phyloP scores from a whole-genome alignment of 495 filamentous ascomycete species.

The Penicillium psychrofluorescens region DNA sequence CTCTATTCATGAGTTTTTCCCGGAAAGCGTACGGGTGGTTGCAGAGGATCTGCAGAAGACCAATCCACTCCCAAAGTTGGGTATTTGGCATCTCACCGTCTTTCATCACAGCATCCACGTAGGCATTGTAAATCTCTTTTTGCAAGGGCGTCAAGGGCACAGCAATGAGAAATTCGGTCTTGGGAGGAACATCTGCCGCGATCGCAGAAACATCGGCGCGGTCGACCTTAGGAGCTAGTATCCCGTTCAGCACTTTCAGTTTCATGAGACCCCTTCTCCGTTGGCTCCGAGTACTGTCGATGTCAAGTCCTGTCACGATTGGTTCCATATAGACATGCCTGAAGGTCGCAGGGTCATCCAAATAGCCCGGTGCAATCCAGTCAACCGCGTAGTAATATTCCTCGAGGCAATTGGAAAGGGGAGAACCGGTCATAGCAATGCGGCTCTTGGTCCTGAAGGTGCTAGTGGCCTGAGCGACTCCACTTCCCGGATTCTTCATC shows the following conservation, averaged over 20 bases:
- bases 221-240: conserved; percentile 72
- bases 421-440: conserved; percentile 84
- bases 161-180: conserved; percentile 74
- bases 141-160: conserved; percentile 66
- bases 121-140: conserved; percentile 52
- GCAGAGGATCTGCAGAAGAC: conserved; percentile 56
- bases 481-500: conserved; percentile 55
- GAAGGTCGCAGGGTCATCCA: conserved; percentile 63
- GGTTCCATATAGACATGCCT: conserved; percentile 58
- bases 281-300: conserved; percentile 49
- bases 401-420: conserved; percentile 70
- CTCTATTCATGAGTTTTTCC: conserved; percentile 37
- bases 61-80: conserved; percentile 44
- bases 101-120: conserved; percentile 33
- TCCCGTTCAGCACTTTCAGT: conserved; percentile 62
- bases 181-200: conserved; percentile 55
- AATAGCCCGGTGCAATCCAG: conserved; percentile 76
- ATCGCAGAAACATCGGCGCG: conserved; percentile 64
- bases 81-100: conserved; percentile 12
- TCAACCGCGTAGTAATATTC: conserved; percentile 85
- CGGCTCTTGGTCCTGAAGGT: conserved; percentile 61
- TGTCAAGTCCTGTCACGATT: conserved; percentile 62
- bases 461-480: conserved; percentile 44
- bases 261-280: conserved; percentile 53
- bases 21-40: conserved; percentile 67